These are phyloP conservation scores for Plasmopara viticola DNA, from an alignment of 352 stramenopile genomes.

Conservation along the genomic window DNA sequence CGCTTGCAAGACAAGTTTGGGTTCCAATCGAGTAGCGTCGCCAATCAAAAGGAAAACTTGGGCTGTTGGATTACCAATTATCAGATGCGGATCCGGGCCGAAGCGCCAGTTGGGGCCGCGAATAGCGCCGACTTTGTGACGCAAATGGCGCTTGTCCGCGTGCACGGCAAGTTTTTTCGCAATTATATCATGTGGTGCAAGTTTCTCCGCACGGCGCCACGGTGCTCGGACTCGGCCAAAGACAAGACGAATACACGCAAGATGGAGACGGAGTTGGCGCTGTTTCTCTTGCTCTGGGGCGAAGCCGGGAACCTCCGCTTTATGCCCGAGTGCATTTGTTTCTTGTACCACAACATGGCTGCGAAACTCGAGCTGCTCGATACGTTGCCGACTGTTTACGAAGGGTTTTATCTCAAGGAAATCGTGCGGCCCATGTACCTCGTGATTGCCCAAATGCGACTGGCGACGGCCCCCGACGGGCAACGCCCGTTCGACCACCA, in stretches of 20 bases:
- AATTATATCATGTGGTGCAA: conserved; percentile 94
- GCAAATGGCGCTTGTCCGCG: conserved; percentile 41
- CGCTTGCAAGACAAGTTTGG: conserved; percentile 75
- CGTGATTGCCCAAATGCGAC: conserved; percentile 71
- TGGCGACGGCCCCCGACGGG: conserved; percentile 30
- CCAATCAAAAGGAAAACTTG: conserved; percentile 85
- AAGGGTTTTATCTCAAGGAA: conserved; percentile 59
- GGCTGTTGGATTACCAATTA: conserved; percentile 83
- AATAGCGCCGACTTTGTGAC: conserved; percentile 39
- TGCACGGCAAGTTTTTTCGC: conserved; percentile 83
- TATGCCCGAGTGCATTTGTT: conserved; percentile 88
- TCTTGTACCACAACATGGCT: conserved; percentile 78
- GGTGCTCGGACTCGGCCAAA: conserved; percentile 49
- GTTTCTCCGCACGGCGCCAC: conserved; percentile 84
- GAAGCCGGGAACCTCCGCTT: conserved; percentile 81
- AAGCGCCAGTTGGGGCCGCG: conserved; percentile 25
- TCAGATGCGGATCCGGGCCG: conserved; percentile 54
- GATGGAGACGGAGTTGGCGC: conserved; percentile 68
- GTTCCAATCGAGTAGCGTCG: conserved; percentile 67
- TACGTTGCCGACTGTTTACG: conserved; percentile 37
- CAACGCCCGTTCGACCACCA: conserved; percentile 63
- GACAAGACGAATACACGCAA: conserved; percentile 19
- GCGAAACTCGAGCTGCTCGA: conserved; percentile 55
- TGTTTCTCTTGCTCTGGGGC: conserved; percentile 81
- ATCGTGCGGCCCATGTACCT: conserved; percentile 75